Evolutionary conservation across 2,329 filamentous ascomycete genomes (phyloP).

Genomic region (Aspergillus vadensis): DNA sequence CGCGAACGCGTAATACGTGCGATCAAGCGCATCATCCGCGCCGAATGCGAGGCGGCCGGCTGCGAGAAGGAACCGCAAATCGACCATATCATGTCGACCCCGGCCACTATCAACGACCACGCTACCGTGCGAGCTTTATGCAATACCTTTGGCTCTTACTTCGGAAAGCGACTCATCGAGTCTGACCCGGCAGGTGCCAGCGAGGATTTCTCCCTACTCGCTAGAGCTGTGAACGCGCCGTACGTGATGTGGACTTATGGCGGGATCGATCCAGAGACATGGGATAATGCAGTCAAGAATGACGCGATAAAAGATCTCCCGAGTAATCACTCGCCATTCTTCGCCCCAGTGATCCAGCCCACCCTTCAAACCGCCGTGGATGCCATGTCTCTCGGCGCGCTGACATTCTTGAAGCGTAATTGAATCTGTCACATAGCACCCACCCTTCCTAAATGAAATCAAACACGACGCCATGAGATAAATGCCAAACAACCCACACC

Average conservation of each 20-base stretch:
- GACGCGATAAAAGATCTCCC: conserved; percentile 54
- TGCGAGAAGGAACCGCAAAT: conserved; percentile 49
- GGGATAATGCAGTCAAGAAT: conserved; percentile 52
- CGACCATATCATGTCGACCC: conserved; percentile 45
- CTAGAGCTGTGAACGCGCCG: conserved; percentile 52
- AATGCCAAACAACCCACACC: background rate
- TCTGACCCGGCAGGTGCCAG: conserved; percentile 49
- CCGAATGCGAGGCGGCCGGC: conserved; percentile 56
- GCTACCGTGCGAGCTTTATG: conserved; percentile 46
- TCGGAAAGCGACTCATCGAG: conserved; percentile 43
- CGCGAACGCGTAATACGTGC: conserved; percentile 39
- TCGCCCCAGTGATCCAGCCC: conserved; percentile 59
- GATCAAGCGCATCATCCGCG: conserved; percentile 51
- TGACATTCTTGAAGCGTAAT: conserved; percentile 40
- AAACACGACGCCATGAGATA: too few species aligned
- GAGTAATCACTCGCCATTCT: conserved; percentile 60
- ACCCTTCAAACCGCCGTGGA: conserved; percentile 56
- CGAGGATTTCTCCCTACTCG: conserved; percentile 62
- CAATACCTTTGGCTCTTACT: conserved; percentile 50
- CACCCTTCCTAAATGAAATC: too few species aligned
- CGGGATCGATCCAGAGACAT: conserved; percentile 51
- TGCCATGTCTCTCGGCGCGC: conserved; percentile 53
- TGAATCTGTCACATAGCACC: background rate
- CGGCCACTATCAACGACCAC: conserved; percentile 56
- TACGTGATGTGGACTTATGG: conserved; percentile 60